Percentiles rank a stretch among this genome's conserved stretches.
phyloP scores from a whole-genome alignment of 177 flowering plant species.

The Vitis hybrid region DNA sequence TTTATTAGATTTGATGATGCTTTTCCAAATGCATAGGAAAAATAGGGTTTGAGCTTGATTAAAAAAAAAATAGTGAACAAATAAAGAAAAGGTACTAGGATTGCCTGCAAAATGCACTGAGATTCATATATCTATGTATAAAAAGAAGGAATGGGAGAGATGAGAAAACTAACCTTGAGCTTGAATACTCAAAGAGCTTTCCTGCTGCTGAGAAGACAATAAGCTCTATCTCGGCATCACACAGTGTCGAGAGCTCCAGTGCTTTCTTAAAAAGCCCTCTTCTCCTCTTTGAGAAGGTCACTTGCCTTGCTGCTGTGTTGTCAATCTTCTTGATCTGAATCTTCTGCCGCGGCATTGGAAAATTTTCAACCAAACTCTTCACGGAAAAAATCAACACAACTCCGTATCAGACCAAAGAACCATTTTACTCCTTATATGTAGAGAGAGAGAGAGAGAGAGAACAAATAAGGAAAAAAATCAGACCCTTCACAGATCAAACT shows the following conservation, averaged over 20 bases:
- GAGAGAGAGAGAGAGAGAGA: background rate
- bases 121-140: too few species aligned
- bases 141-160: background rate
- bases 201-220: background rate
- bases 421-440: background rate
- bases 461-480: background rate
- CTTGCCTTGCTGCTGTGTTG: slow-evolving; percentile 1
- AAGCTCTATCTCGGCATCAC: background rate
- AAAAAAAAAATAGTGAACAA: too few species aligned
- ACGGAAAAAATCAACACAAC: too few species aligned
- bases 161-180: background rate
- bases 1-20: too few species aligned
- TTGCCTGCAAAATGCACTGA: too few species aligned
- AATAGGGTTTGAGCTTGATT: too few species aligned
- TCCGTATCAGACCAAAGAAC: background rate
- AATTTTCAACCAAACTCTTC: background rate
- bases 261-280: background rate
- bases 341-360: background rate
- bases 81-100: too few species aligned
- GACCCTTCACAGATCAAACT: background rate
- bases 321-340: background rate
- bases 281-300: background rate
- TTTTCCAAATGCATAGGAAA: too few species aligned
- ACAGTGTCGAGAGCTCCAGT: background rate
- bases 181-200: background rate